These are phyloP conservation scores for Wickerhamiella kurtzmanii DNA, from an alignment of 805 yeast species.

Conservation along the genomic window DNA sequence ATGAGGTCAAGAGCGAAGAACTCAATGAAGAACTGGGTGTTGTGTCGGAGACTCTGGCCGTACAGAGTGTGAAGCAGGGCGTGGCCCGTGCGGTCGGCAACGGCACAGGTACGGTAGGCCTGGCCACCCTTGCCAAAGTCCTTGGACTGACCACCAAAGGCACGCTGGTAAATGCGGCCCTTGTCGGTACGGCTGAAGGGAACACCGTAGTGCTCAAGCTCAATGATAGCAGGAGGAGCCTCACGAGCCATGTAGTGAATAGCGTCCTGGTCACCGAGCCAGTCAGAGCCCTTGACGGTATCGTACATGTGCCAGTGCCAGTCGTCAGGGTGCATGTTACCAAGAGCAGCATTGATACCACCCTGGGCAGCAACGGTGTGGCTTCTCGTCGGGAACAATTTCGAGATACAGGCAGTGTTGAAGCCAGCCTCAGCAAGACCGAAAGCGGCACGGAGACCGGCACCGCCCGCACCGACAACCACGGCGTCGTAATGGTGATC, in stretches of 20 bases:
- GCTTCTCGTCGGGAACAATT: constrained; percentile 94
- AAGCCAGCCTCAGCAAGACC: constrained; percentile 95
- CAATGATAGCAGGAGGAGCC: constrained; percentile 91
- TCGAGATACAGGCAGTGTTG: constrained; percentile 94
- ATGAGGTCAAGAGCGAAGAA: constrained; percentile 88
- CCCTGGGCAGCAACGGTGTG: constrained; percentile 99
- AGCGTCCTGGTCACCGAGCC: constrained; percentile 99
- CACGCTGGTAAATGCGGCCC: constrained; percentile 96
- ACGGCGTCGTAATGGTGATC: constrained; percentile 98
- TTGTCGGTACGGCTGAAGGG: constrained; percentile 95
- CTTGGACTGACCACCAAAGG: constrained; percentile 94
- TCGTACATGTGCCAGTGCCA: constrained; percentile 99
- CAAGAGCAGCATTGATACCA: constrained; percentile 97
- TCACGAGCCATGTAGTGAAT: constrained; percentile 98
- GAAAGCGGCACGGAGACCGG: constrained; percentile 96
- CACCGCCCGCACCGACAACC: constrained; percentile 99
- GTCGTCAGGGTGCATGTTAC: constrained; percentile 95
- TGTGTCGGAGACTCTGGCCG: constrained; percentile 92
- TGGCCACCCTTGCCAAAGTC: constrained; percentile 98
- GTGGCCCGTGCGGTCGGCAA: constrained; percentile 98
- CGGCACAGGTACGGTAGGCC: constrained; percentile 98
- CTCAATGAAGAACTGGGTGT: constrained; percentile 96
- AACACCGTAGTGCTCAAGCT: constrained; percentile 95
- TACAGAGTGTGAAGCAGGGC: constrained; percentile 89
- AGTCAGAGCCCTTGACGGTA: constrained; percentile 97